Evolutionary conservation across 2,329 filamentous ascomycete species (phyloP), one percentile per base, ranked within the genome.

Genomic region (Fusarium sulawesiense): DNA sequence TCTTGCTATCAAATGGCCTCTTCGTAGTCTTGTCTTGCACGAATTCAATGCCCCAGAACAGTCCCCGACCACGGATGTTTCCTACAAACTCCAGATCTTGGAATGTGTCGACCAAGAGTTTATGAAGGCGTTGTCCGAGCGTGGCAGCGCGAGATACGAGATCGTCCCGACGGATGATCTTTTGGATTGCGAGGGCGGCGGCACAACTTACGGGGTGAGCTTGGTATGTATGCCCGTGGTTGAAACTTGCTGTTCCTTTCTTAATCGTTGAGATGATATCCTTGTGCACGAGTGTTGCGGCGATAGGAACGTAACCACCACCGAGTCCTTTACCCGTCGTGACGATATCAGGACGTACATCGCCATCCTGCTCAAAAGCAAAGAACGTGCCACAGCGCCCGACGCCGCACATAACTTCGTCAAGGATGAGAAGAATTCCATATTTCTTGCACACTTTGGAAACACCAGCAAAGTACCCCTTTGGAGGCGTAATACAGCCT

Each of bases 351-450:
- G 91, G 91, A 3, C 56, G 56, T 2, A 83, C 82, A 7, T 87
- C 80, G 1, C 79, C 83, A 29, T 89, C 85, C 49, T 88, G 83
- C 70, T 91, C 83, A 85, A 88, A 92, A 3, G 88, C 87, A 78
- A 92, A 86, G 69, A 90, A 78, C 7, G 81, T 84, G 0, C 88
- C 89, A 0, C 84, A 85, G 2, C 89, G 81, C 2, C 89, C 89
- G 78, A 86, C 86, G 4, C 90, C 90, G 49, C 87, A 90, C 91
- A 94, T 93, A 46, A 93, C 85, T 54, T 95, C 93, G 73, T 96
- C 93, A 0, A 95, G 80, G 47, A 95, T 90, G n/a, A 96, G 82
- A 0, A 96, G 85, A 0, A 90, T 88, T 1, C 91, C 92, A 74
- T 95, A 84, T 64, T 87, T 88, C 55, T 91, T 85, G 76, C 93